Conservation (phyloP, 2,329 filamentous ascomycete species). For the Trichoderma harzianum region DNA sequence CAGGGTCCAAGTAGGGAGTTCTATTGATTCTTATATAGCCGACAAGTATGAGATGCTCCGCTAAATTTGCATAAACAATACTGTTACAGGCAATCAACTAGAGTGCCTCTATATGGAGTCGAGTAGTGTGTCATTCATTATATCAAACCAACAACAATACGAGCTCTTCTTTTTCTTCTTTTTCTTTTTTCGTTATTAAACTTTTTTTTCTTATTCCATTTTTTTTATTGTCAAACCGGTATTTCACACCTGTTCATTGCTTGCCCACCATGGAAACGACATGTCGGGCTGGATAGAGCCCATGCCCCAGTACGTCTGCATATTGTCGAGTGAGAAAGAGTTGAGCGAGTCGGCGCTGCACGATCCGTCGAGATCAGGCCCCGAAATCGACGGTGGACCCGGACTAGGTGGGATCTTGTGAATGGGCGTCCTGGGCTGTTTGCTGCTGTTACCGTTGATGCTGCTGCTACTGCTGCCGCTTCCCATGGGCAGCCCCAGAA, state of each 20-base stretch:
- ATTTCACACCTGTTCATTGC: not conserved
- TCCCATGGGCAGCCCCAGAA: conserved; percentile 19
- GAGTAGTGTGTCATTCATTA: not conserved
- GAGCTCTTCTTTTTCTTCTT: not conserved
- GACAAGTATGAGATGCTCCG: not conserved
- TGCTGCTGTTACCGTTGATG: not conserved
- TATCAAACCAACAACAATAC: not conserved
- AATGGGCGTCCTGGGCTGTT: not conserved
- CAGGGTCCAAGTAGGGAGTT: not conserved
- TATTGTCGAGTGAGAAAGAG: conserved; percentile 1
- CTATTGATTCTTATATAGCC: not conserved
- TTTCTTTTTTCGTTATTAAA: not conserved
- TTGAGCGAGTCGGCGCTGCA: not conserved
- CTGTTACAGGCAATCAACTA: not conserved
- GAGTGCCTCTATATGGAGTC: not conserved
- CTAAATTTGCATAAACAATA: not conserved
- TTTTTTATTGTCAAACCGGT: too few species aligned
- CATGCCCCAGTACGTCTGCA: conserved; percentile 14
- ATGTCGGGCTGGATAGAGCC: not conserved
- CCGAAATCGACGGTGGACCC: not conserved
- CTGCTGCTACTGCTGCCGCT: not conserved
- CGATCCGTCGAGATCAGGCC: not conserved
- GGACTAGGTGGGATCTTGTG: not conserved
- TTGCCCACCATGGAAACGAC: conserved; percentile 10
- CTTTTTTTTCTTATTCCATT: not conserved